Percentiles rank a stretch among this genome's conserved stretches.
These are phyloP conservation scores for Teunomyces panamensis DNA, from an alignment of 805 yeast genomes.

Conservation along the genomic window DNA sequence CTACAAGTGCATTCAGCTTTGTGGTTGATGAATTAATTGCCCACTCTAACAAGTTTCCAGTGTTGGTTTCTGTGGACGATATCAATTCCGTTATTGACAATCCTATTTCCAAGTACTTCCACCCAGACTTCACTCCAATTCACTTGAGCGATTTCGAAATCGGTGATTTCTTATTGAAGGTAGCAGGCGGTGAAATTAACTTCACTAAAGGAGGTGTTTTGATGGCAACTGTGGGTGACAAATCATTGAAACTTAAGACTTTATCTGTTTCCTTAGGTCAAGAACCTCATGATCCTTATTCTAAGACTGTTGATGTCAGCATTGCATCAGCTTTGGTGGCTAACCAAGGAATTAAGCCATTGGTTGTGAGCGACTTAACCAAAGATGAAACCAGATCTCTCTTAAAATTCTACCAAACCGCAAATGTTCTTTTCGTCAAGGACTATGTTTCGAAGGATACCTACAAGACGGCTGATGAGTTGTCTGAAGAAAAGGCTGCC, in stretches of 20 bases:
- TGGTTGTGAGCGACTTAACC: constrained; percentile 24
- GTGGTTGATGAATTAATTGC: constrained; percentile 53
- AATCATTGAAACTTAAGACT: constrained; percentile 45
- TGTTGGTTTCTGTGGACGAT: constrained; percentile 70
- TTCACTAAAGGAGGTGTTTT: constrained; percentile 66
- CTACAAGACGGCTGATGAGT: constrained; percentile 10
- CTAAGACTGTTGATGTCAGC: constrained; percentile 50
- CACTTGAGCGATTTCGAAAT: constrained; percentile 63
- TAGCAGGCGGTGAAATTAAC: constrained; percentile 48
- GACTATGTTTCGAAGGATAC: constrained; percentile 29
- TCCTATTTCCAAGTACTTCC: constrained; percentile 59
- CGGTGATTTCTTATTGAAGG: constrained; percentile 52
- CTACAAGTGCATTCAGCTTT: constrained; percentile 49
- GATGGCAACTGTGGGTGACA: constrained; percentile 59
- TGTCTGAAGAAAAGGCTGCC: constrained; percentile 13
- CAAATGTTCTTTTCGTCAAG: constrained; percentile 33
- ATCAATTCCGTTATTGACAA: constrained; percentile 59
- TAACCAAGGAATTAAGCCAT: constrained; percentile 31
- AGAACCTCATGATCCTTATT: constrained; percentile 54
- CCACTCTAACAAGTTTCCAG: constrained; percentile 51
- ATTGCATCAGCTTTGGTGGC: constrained; percentile 48
- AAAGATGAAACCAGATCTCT: constrained; percentile 30
- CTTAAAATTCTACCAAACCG: constrained; percentile 28
- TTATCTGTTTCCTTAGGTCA: constrained; percentile 58
- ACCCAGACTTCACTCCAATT: constrained; percentile 52